Evolutionary conservation across 768 basidiomycete species (phyloP).

Genomic region (Coprinellus micaceus): DNA sequence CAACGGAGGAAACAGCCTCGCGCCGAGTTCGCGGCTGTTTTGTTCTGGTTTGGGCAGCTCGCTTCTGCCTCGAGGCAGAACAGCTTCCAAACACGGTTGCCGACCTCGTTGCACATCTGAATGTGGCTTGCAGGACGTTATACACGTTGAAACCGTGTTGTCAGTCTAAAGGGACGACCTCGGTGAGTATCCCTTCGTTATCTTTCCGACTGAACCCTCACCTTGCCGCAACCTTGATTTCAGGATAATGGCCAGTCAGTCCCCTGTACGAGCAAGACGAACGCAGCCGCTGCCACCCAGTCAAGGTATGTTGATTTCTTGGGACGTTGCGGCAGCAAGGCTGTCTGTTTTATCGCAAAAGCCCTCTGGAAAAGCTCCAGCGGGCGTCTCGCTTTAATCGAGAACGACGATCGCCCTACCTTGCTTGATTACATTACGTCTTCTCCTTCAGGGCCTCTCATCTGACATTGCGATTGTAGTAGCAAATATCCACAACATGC

Average conservation of each 20-base stretch:
- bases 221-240: slow-evolving; percentile 29
- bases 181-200: slow-evolving; percentile 16
- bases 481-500: slow-evolving; percentile 41
- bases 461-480: background rate
- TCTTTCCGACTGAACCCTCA: slow-evolving; percentile 17
- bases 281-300: slow-evolving; percentile 43
- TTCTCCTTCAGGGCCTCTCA: slow-evolving; percentile 22
- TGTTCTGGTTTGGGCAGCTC: slow-evolving; percentile 33
- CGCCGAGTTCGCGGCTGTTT: slow-evolving; percentile 7
- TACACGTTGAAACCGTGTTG: slow-evolving; percentile 71
- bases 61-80: slow-evolving; percentile 12
- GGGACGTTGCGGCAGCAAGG: slow-evolving; percentile 10
- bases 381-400: slow-evolving; percentile 12
- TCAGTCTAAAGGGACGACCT: slow-evolving; percentile 29
- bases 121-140: slow-evolving; percentile 37
- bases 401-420: slow-evolving; percentile 6
- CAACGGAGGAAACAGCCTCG: background rate
- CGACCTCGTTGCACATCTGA: slow-evolving; percentile 52
- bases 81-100: slow-evolving; percentile 52
- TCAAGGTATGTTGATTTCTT: slow-evolving; percentile 39
- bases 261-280: slow-evolving; percentile 57
- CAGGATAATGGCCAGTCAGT: slow-evolving; percentile 53
- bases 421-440: slow-evolving; percentile 12
- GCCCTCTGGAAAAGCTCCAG: slow-evolving; percentile 14
- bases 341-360: slow-evolving; percentile 4